Evolutionary conservation across 768 basidiomycete species (phyloP), one percentile per base, ranked within the genome.

Genomic region (Boletus pseudo-olivaceus): DNA sequence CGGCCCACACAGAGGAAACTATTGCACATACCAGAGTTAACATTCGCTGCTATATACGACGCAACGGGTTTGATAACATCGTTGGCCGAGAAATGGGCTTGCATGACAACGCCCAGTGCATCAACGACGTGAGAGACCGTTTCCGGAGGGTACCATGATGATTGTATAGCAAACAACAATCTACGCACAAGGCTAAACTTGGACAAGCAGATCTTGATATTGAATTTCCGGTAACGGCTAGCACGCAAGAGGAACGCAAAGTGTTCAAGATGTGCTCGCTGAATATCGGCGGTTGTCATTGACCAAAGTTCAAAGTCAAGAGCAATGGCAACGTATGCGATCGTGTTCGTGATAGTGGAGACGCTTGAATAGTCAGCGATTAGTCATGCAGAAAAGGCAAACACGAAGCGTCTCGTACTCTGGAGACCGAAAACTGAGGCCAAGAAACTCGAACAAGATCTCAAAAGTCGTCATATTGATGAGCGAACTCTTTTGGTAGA

Each of bases 241-340:
- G 80, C 77, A 48, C 81, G 73, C 15, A 96, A 67, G 17, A 97
- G 80, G 14, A 83, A 88, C 7, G 78, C 70, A 65, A 96, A 94
- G 65, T 96, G 93, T 45, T 88, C 86, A 0, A 95, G 75, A 60
- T 93, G 87, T 12, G 84, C 79, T 5, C 77, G 78, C 62, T 92
- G 90, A n/a, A 97, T 83, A 46, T 90, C 89, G 17, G 74, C 65
- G 4, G 77, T 76, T 0, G 88, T 84, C 32, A 73, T 78, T 0
- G 89, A 83, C 95, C 95, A 98, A 11, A 97, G 82, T 48, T 92
- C 87, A 58, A 98, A 91, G 62, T 96, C 93, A 1, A 98, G 81
- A 0, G 90, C 91, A 45, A 98, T 80, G 5, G 85, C 81, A 41
- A 81, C 79, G 67, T 97, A 96, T 6, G 90, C 94, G 1, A 87